A percentile compares a stretch with the other conserved stretches of the same genome.
Evolutionary conservation across 257 asterid species (phyloP).

Genomic region (Ehretia macrophylla): DNA sequence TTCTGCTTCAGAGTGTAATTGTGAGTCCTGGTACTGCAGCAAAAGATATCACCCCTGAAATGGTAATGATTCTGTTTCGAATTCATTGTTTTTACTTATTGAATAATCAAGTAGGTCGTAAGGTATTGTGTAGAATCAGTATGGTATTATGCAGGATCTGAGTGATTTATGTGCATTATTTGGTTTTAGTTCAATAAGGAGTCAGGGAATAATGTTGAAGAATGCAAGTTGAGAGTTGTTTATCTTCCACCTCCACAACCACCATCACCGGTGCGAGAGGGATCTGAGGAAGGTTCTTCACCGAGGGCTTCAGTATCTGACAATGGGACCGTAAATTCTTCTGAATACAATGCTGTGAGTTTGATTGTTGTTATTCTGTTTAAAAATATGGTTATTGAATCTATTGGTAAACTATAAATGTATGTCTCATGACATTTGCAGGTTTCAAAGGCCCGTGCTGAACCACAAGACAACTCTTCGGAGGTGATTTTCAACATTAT

Average conservation of each 20-base stretch:
- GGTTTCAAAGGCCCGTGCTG: conserved; percentile 18
- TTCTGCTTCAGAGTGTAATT: conserved; percentile 77
- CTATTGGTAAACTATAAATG: background rate
- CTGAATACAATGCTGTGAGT: conserved; percentile 67
- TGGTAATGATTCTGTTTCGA: conserved; percentile 37
- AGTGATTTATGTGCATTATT: conserved; percentile 10
- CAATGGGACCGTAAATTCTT: conserved; percentile 53
- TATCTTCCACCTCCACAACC: conserved; percentile 79
- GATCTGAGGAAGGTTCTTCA: conserved; percentile 93
- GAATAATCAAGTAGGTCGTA: no score
- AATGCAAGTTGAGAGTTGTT: conserved; percentile 78
- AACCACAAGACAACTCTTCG: conserved; percentile 48
- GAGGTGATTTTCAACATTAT: conserved; percentile 49
- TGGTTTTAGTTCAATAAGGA: conserved; percentile 70
- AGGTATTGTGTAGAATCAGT: no score
- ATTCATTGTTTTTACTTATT: background rate
- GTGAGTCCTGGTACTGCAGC: conserved; percentile 45
- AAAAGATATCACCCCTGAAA: conserved; percentile 75
- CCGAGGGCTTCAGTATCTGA: conserved; percentile 91
- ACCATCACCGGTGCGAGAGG: conserved; percentile 92
- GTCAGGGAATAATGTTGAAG: conserved; percentile 82
- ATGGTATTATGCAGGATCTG: background rate
- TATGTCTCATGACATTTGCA: background rate
- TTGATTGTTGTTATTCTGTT: background rate
- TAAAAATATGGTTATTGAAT: background rate